phyloP scores from a whole-genome alignment of 768 basidiomycete genomes.

The Sarcomyxa edulis region DNA sequence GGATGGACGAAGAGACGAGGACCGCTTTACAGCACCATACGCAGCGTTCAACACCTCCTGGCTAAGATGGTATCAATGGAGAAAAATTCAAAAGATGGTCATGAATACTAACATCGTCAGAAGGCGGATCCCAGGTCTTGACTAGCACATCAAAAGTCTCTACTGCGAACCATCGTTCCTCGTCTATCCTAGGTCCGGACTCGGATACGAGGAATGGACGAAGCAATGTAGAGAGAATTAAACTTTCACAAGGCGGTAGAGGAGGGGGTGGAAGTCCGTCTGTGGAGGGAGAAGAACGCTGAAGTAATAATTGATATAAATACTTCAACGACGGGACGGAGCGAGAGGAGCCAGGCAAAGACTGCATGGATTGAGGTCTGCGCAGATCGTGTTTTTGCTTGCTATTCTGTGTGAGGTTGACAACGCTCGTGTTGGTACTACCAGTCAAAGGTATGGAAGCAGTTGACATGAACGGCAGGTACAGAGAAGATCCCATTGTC shows the following conservation, averaged over 20 bases:
- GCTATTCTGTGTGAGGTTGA: slow-evolving; percentile 11
- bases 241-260: slow-evolving; percentile 49
- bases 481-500: slow-evolving; percentile 28
- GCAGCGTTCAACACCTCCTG: slow-evolving; percentile 51
- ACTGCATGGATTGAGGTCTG: slow-evolving; percentile 39
- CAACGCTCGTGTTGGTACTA: slow-evolving; percentile 12
- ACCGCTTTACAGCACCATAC: slow-evolving; percentile 71
- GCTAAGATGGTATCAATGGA: slow-evolving; percentile 14
- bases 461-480: slow-evolving; percentile 37
- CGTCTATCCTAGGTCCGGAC: slow-evolving; percentile 29
- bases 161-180: slow-evolving; percentile 50
- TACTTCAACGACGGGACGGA: slow-evolving; percentile 32
- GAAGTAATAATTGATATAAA: slow-evolving; percentile 41
- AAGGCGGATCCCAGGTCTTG: slow-evolving; percentile 47
- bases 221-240: slow-evolving; percentile 55
- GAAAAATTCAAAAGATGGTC: background rate
- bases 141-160: slow-evolving; percentile 57
- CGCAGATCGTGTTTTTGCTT: slow-evolving; percentile 30
- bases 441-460: slow-evolving; percentile 22
- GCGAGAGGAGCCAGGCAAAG: slow-evolving; percentile 20
- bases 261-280: slow-evolving; percentile 19
- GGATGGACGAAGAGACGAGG: slow-evolving; percentile 33
- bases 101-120: slow-evolving; percentile 44
- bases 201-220: slow-evolving; percentile 45
- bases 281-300: slow-evolving; percentile 31